phyloP scores from a whole-genome alignment of 306 rosid genomes.

The Myrica gale region DNA sequence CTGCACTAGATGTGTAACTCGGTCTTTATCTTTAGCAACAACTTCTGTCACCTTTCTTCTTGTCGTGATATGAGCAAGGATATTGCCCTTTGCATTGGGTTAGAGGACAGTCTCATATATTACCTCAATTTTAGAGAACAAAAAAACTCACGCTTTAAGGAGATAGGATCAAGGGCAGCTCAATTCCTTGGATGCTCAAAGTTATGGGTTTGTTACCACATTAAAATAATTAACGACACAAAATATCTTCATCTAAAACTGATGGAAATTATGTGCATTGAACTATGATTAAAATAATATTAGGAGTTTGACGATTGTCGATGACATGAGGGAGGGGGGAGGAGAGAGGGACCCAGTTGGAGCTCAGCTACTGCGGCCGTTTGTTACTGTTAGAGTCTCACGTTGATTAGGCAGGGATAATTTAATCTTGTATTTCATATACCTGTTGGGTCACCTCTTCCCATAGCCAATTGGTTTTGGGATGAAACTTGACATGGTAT shows the following conservation, averaged over 20 bases:
- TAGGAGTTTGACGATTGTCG: constrained; percentile 34
- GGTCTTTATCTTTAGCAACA: neutral
- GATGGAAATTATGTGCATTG: neutral
- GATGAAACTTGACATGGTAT: too few relatives aligned
- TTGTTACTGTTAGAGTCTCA: too few relatives aligned
- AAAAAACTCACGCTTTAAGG: neutral
- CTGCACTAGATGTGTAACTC: neutral
- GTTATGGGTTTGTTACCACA: constrained; percentile 33
- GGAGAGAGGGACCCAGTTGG: constrained; percentile 18
- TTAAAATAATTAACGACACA: neutral
- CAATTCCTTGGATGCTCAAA: neutral
- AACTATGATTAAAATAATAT: constrained; percentile 20
- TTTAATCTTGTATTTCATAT: too few relatives aligned
- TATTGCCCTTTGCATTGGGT: neutral
- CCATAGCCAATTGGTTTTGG: too few relatives aligned
- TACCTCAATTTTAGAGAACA: neutral
- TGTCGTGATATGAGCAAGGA: neutral
- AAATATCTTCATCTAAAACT: too few relatives aligned
- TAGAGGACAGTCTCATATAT: neutral
- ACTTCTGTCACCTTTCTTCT: neutral
- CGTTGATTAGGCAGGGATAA: too few relatives aligned
- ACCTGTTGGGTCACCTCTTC: too few relatives aligned
- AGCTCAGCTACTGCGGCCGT: constrained; percentile 42
- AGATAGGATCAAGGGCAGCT: neutral
- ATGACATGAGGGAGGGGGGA: constrained; percentile 24